A percentile compares a stretch with the other conserved stretches of the same genome.
Conservation (phyloP, 257 asterid genomes). For the Solanum sitiens region DNA sequence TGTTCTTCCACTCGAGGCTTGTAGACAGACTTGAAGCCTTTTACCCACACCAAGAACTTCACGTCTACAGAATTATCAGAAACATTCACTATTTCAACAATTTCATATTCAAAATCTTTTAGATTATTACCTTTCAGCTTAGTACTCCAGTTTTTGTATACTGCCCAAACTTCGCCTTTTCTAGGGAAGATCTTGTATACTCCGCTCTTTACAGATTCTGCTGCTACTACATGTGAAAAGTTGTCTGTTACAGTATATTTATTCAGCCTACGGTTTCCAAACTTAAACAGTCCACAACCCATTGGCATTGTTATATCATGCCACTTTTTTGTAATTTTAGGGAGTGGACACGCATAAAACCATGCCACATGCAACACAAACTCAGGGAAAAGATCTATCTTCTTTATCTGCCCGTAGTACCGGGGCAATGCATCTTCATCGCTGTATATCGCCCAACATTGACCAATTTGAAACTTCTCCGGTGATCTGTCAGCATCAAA, state of each 20-base stretch:
- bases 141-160: conserved; percentile 12
- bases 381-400: conserved; percentile 9
- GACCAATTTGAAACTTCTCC: conserved; percentile 18
- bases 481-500: conserved; percentile 16
- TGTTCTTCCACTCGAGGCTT: conserved; percentile 10
- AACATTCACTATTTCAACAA: conserved; percentile 9
- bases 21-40: background rate
- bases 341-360: conserved; percentile 3
- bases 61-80: background rate
- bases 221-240: conserved; percentile 22
- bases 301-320: conserved; percentile 6
- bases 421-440: conserved; percentile 27
- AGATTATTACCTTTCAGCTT: conserved; percentile 1
- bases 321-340: conserved; percentile 4
- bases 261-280: background rate
- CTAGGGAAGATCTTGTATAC: conserved; percentile 12
- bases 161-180: conserved; percentile 22
- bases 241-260: background rate
- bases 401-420: conserved; percentile 19
- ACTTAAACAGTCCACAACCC: conserved; percentile 15
- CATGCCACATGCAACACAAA: conserved; percentile 11
- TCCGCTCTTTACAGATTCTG: background rate
- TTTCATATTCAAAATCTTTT: conserved; percentile 9
- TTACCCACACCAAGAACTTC: background rate
- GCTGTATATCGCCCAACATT: conserved; percentile 29